These are phyloP conservation scores for Capsicum pubescens DNA, from an alignment of 257 asterid genomes.

Conservation along the genomic window DNA sequence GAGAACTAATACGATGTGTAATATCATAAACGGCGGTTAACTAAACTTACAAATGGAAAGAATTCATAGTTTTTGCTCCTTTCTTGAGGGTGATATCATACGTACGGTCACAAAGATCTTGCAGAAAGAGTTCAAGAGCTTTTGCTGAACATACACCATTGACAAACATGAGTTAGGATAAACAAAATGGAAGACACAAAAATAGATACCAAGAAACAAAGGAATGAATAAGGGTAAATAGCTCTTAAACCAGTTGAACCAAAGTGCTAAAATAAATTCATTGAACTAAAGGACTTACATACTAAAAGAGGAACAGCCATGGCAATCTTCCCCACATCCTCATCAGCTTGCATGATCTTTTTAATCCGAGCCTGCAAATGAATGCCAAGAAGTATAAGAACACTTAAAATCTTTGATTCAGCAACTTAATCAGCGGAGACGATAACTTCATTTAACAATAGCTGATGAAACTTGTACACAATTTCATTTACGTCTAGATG, in stretches of 20 bases:
- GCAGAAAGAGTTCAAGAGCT: constrained; percentile 83
- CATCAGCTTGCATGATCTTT: constrained; percentile 93
- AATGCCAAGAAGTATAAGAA: constrained; percentile 6
- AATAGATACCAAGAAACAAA: not conserved
- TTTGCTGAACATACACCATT: constrained; percentile 53
- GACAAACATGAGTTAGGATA: constrained; percentile 20
- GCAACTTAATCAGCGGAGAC: not conserved
- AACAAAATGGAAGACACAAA: constrained; percentile 12
- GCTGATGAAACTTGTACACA: not conserved
- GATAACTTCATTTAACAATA: constrained; percentile 8
- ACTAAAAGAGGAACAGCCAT: constrained; percentile 87
- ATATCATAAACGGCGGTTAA: not conserved
- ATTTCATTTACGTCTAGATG: not conserved
- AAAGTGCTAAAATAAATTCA: not conserved
- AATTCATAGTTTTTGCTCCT: constrained; percentile 83
- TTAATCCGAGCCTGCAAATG: constrained; percentile 72
- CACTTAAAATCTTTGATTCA: not conserved
- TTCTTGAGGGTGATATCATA: constrained; percentile 64
- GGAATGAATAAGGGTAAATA: constrained; percentile 8
- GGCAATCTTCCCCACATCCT: constrained; percentile 89
- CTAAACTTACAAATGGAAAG: constrained; percentile 72
- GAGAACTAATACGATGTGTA: not conserved
- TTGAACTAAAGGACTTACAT: constrained; percentile 44
- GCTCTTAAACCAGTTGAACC: constrained; percentile 6
- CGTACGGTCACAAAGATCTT: constrained; percentile 82